Conservation (phyloP, 306 rosid species). For the Glycine latifolia region DNA sequence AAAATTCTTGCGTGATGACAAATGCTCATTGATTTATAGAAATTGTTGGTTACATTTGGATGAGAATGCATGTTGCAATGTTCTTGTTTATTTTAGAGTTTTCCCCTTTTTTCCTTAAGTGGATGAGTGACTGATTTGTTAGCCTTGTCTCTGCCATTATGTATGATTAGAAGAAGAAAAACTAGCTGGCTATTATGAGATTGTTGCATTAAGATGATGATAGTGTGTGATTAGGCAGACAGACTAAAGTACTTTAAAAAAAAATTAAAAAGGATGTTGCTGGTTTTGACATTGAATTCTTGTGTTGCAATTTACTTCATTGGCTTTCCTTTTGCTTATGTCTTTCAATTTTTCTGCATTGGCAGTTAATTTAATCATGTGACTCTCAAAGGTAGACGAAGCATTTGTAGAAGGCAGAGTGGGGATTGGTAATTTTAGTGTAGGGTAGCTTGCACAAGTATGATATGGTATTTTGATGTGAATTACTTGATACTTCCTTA, state of each 20-base stretch:
- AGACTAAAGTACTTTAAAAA: neutral
- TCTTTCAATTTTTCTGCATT: neutral
- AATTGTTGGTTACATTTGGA: too few relatives aligned
- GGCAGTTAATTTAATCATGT: neutral
- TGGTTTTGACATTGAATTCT: neutral
- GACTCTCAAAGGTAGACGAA: too few relatives aligned
- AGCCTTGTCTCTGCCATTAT: neutral
- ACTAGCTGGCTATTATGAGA: neutral
- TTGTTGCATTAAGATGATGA: conserved; percentile 28
- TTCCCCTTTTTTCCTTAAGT: too few relatives aligned
- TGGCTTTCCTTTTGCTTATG: conserved; percentile 17
- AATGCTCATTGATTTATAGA: neutral
- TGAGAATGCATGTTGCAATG: too few relatives aligned
- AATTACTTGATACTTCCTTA: conserved; percentile 18
- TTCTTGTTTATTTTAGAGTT: too few relatives aligned
- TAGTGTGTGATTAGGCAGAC: conserved; percentile 11
- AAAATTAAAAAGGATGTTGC: neutral
- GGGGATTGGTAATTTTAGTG: conserved; percentile 16
- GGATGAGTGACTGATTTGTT: neutral
- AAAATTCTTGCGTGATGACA: neutral
- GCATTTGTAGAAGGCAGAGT: too few relatives aligned
- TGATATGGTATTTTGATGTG: conserved; percentile 27
- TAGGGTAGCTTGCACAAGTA: conserved; percentile 25
- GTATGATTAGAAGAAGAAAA: conserved; percentile 10
- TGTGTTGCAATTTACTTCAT: conserved; percentile 15